These are phyloP conservation scores for Gracilaria vermiculophylla DNA, from an alignment of 23 red algal genomes.

Conservation along the genomic window DNA sequence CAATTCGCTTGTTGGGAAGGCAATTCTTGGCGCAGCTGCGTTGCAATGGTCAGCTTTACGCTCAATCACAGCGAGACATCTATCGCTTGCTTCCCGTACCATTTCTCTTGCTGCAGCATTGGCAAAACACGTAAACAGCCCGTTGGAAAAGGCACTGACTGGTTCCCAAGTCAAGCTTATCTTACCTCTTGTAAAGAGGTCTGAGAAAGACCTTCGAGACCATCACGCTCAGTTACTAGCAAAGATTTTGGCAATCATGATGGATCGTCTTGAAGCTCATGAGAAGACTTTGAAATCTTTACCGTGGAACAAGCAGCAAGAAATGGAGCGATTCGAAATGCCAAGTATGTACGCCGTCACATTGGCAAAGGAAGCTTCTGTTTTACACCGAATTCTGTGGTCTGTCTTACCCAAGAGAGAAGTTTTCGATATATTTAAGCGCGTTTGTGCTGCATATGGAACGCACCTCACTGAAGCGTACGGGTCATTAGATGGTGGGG, in stretches of 20 bases:
- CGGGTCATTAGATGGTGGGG: constrained; percentile 44
- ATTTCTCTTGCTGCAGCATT: constrained; percentile 54
- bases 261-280: constrained; percentile 73
- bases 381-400: constrained; percentile 75
- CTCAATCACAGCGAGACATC: constrained; percentile 80
- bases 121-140: constrained; percentile 16
- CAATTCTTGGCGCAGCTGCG: constrained; percentile 60
- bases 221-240: constrained; percentile 74
- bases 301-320: constrained; percentile 58
- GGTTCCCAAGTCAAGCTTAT: constrained; percentile 19
- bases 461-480: constrained; percentile 52
- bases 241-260: constrained; percentile 75
- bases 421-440: constrained; percentile 55
- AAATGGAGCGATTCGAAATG: constrained; percentile 61
- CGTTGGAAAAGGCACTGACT: constrained; percentile 35
- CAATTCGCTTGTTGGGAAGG: constrained; percentile 50
- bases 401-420: constrained; percentile 51
- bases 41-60: constrained; percentile 77
- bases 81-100: constrained; percentile 67
- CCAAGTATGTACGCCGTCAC: constrained; percentile 60
- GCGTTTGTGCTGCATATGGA: constrained; percentile 64
- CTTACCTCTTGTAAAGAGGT: constrained; percentile 26
- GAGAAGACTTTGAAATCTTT: constrained; percentile 44
- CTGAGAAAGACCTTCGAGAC: constrained; percentile 58
- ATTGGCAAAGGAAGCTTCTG: constrained; percentile 60